Percentiles rank a stretch among this genome's conserved stretches.
Conservation (phyloP, 192 early-diverging fungal species). For the Tieghemiomyces parasiticus region DNA sequence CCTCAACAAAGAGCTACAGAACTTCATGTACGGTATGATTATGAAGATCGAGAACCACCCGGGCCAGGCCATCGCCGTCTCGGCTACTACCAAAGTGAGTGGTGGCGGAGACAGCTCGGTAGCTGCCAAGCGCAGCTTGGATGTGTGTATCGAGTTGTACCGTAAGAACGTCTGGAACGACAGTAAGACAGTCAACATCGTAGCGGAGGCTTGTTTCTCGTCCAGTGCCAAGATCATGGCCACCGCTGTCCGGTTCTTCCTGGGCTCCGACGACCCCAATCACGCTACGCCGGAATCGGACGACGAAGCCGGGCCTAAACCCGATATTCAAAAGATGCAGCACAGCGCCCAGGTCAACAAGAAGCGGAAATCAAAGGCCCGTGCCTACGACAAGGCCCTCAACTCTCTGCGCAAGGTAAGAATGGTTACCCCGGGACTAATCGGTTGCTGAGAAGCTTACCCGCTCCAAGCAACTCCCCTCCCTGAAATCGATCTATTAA, state of each 20-base stretch:
- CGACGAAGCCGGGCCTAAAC: constrained; percentile 17
- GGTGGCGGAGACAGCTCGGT: constrained; percentile 52
- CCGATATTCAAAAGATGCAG: constrained; percentile 59
- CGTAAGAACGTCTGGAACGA: constrained; percentile 96
- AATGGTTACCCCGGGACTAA: too few relatives aligned
- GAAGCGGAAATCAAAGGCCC: constrained; percentile 69
- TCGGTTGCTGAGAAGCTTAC: too few relatives aligned
- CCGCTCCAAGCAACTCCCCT: too few relatives aligned
- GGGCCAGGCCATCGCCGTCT: background rate
- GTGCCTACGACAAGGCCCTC: constrained; percentile 62
- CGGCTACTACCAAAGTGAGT: constrained; percentile 4
- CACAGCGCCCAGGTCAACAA: constrained; percentile 69
- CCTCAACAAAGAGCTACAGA: constrained; percentile 93
- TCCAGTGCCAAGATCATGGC: constrained; percentile 79
- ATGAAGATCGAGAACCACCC: constrained; percentile 18
- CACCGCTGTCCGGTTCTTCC: constrained; percentile 89
- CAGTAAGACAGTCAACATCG: constrained; percentile 96
- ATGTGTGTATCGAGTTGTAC: constrained; percentile 96
- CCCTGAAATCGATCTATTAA: too few relatives aligned
- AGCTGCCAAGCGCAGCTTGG: constrained; percentile 92
- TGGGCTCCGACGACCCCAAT: constrained; percentile 61
- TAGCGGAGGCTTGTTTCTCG: constrained; percentile 92
- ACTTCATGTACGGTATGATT: constrained; percentile 96
- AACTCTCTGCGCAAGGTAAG: constrained; percentile 44
- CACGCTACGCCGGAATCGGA: constrained; percentile 56